These are phyloP conservation scores for Oryza meyeriana DNA, from an alignment of 176 grass and related monocot species.

Conservation along the genomic window DNA sequence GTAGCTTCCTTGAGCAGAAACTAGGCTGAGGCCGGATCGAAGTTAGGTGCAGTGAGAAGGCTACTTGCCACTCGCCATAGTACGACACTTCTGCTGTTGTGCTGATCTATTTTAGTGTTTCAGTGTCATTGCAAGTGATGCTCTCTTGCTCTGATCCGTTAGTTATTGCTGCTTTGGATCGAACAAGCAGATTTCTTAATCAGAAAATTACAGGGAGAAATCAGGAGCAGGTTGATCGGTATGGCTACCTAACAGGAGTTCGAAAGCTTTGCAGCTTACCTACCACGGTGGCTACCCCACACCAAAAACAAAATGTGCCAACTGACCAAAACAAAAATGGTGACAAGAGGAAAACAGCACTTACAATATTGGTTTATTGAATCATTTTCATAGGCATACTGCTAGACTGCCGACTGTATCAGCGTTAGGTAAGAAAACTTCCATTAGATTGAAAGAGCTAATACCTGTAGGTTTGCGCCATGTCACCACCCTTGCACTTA, in stretches of 20 bases:
- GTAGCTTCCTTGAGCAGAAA: background rate
- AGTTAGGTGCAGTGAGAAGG: background rate
- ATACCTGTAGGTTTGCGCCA: background rate
- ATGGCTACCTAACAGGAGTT: slow-evolving; percentile 17
- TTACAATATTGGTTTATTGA: background rate
- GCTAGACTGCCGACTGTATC: background rate
- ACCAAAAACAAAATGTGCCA: background rate
- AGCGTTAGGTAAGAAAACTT: background rate
- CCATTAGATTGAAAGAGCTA: background rate
- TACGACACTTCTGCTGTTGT: background rate
- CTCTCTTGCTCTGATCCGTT: background rate
- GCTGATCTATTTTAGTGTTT: background rate
- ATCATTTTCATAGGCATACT: background rate
- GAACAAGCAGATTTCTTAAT: background rate
- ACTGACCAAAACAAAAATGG: background rate
- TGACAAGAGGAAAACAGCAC: background rate
- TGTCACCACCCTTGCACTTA: background rate
- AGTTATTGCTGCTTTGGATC: background rate
- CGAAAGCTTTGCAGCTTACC: slow-evolving; percentile 14
- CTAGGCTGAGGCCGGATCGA: background rate
- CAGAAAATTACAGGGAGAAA: slow-evolving; percentile 1
- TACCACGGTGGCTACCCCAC: slow-evolving; percentile 15
- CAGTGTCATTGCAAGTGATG: background rate
- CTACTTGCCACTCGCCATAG: background rate
- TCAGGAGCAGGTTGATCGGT: background rate